Conservation (phyloP, 2,329 filamentous ascomycete species). For the Sporothrix globosa region DNA sequence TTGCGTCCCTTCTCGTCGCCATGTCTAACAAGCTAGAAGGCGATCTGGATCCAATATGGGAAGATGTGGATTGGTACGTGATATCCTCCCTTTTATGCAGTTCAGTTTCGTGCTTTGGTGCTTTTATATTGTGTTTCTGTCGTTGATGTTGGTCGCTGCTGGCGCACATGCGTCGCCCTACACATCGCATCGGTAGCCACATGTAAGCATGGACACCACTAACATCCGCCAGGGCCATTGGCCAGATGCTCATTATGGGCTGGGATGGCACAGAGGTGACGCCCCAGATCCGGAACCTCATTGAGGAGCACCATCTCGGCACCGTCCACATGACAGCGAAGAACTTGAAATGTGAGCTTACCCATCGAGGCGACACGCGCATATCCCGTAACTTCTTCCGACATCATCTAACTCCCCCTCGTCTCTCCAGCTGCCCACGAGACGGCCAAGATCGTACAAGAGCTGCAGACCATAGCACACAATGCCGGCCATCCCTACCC, state of each 20-base stretch:
- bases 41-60: slow-evolving; percentile 68
- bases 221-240: slow-evolving; percentile 61
- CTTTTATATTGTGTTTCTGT: slow-evolving; percentile 6
- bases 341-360: slow-evolving; percentile 73
- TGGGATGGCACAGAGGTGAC: slow-evolving; percentile 85
- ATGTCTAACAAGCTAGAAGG: slow-evolving; percentile 48
- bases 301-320: slow-evolving; percentile 83
- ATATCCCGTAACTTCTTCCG: slow-evolving; percentile 26
- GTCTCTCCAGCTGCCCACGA: slow-evolving; percentile 75
- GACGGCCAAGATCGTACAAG: slow-evolving; percentile 82
- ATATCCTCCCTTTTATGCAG: neutral
- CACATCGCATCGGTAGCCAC: neutral
- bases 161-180: neutral
- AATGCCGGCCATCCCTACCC: slow-evolving; percentile 88
- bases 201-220: neutral
- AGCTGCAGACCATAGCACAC: slow-evolving; percentile 89
- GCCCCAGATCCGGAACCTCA: slow-evolving; percentile 77
- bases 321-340: slow-evolving; percentile 84
- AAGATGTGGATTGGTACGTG: slow-evolving; percentile 74
- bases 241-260: slow-evolving; percentile 79
- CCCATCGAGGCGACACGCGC: too few relatives aligned
- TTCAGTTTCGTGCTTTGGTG: neutral
- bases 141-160: neutral
- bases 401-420: slow-evolving; percentile 35
- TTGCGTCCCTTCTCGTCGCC: slow-evolving; percentile 1